Conservation (phyloP, 2,329 filamentous ascomycete species). For the Xylaria sp. region DNA sequence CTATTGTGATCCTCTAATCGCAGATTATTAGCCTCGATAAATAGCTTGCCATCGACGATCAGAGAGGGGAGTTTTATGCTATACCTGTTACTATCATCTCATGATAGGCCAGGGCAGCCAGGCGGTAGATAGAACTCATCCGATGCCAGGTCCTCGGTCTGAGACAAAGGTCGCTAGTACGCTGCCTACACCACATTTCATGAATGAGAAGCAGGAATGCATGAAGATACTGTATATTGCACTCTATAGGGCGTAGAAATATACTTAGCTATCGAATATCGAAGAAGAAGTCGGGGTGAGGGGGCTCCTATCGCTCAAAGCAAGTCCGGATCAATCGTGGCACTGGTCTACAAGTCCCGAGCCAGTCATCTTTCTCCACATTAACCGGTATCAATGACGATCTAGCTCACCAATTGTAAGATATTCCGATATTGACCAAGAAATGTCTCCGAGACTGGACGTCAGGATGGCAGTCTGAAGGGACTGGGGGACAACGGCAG, state of each 20-base stretch:
- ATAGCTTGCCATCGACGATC: not conserved
- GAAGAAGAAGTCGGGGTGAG: not conserved
- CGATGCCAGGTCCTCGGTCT: too few relatives aligned
- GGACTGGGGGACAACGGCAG: slow-evolving; percentile 32
- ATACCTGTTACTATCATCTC: not conserved
- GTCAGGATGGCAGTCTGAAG: slow-evolving; percentile 18
- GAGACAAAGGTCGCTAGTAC: too few relatives aligned
- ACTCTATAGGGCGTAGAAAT: too few relatives aligned
- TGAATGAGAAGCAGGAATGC: too few relatives aligned
- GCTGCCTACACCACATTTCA: too few relatives aligned
- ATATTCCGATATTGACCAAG: slow-evolving; percentile 36
- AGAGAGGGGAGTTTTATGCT: too few relatives aligned
- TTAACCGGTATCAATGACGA: slow-evolving; percentile 39
- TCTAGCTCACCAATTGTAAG: slow-evolving; percentile 36
- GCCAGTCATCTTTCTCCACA: slow-evolving; percentile 35
- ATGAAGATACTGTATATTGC: too few relatives aligned
- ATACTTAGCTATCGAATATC: not conserved
- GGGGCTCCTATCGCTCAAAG: not conserved
- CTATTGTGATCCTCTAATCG: not conserved
- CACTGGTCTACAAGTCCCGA: slow-evolving; percentile 34
- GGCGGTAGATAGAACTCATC: too few relatives aligned
- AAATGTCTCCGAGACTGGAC: slow-evolving; percentile 33
- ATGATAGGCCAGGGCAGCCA: not conserved
- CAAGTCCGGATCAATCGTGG: not conserved
- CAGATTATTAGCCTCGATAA: not conserved